These are phyloP conservation scores for Dunaliella primolecta DNA, from an alignment of 139 green algal species.

Conservation along the genomic window DNA sequence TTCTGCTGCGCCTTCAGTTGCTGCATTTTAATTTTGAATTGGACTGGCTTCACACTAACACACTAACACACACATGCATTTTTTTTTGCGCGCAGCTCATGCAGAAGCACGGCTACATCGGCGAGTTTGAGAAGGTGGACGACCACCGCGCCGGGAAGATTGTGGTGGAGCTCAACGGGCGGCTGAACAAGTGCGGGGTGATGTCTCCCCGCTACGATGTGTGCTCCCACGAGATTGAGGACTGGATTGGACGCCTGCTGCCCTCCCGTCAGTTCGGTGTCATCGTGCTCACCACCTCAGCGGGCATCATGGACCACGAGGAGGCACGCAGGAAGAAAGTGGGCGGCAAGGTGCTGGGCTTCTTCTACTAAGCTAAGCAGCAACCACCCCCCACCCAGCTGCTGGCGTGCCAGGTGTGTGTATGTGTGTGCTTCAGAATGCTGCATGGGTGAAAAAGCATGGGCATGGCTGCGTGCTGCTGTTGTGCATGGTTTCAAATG, in stretches of 20 bases:
- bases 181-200: constrained; percentile 99
- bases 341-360: constrained; percentile 93
- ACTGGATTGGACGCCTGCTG: constrained; percentile 93
- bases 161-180: constrained; percentile 97
- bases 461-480: background rate
- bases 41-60: background rate
- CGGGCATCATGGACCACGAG: constrained; percentile 99
- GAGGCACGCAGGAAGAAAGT: constrained; percentile 96
- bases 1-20: no score
- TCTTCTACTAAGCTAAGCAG: constrained; percentile 80
- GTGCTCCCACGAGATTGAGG: constrained; percentile 73
- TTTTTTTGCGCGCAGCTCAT: no score
- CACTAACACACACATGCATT: background rate
- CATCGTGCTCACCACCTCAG: constrained; percentile 95
- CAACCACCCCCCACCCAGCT: background rate
- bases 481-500: no score
- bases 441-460: background rate
- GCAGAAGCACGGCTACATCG: constrained; percentile 95
- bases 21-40: no score
- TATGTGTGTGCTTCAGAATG: background rate
- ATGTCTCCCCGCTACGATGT: constrained; percentile 97
- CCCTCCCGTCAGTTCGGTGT: constrained; percentile 97
- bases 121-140: constrained; percentile 98
- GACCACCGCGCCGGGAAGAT: constrained; percentile 98
- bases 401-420: background rate